These are phyloP conservation scores for Dryadomyces quercivorus DNA, from an alignment of 2,329 filamentous ascomycete species.

Conservation along the genomic window DNA sequence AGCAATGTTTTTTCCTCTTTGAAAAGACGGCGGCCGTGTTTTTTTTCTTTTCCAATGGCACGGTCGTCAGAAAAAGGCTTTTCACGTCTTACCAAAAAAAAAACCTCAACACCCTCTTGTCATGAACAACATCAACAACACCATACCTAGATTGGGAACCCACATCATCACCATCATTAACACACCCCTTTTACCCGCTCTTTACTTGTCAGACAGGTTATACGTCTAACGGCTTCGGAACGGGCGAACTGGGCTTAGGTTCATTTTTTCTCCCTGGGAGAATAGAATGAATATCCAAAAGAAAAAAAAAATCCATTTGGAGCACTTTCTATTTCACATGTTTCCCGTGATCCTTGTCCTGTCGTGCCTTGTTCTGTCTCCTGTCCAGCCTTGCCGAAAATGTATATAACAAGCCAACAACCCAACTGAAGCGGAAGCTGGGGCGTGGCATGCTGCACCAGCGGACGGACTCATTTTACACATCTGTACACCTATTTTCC, in stretches of 20 bases:
- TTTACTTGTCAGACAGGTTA: background rate
- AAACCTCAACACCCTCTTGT: background rate
- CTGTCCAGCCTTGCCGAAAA: too few relatives aligned
- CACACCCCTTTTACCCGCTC: background rate
- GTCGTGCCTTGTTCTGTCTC: background rate
- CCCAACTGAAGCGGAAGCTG: too few relatives aligned
- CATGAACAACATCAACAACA: background rate
- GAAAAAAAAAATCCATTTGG: background rate
- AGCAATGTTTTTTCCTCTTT: background rate
- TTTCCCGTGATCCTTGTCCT: background rate
- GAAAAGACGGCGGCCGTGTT: constrained; percentile 3
- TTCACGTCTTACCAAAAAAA: constrained; percentile 7
- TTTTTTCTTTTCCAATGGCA: background rate
- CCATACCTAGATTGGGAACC: background rate
- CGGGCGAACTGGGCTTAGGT: background rate
- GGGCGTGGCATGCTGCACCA: too few relatives aligned
- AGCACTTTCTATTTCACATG: constrained; percentile 11
- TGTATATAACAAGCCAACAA: too few relatives aligned
- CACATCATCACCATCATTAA: background rate
- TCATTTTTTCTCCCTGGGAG: constrained; percentile 1
- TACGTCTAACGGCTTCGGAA: background rate
- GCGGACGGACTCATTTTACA: too few relatives aligned
- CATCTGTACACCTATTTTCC: too few relatives aligned
- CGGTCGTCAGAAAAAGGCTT: constrained; percentile 2
- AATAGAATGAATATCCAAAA: constrained; percentile 2